Percentiles rank a stretch among this genome's conserved stretches.
Evolutionary conservation across 2,329 filamentous ascomycete genomes (phyloP).

Genomic region (Pseudogymnoascus sp.): DNA sequence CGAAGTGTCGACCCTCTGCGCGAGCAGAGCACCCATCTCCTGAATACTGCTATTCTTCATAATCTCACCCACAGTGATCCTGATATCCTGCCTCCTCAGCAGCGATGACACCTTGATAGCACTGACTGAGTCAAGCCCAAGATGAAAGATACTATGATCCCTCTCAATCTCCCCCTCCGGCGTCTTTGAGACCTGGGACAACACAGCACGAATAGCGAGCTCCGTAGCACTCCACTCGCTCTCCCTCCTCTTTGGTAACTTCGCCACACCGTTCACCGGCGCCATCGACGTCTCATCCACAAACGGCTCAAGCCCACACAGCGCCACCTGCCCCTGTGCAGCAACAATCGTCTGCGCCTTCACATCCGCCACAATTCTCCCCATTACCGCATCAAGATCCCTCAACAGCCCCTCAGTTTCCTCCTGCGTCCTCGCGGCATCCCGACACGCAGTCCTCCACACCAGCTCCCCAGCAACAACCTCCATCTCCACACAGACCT

Average conservation of each 20-base stretch:
- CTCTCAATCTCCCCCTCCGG: conserved; percentile 46
- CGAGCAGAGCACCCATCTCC: not conserved
- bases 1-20: conserved; percentile 39
- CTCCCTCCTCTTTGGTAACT: not conserved
- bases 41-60: conserved; percentile 53
- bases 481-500: conserved; percentile 76
- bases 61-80: conserved; percentile 60
- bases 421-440: conserved; percentile 38
- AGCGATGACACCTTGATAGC: conserved; percentile 71
- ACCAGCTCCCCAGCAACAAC: conserved; percentile 43
- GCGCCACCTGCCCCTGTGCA: conserved; percentile 40
- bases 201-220: conserved; percentile 33
- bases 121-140: conserved; percentile 83
- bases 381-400: conserved; percentile 51
- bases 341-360: conserved; percentile 47
- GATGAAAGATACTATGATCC: conserved; percentile 60
- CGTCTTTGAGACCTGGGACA: conserved; percentile 50
- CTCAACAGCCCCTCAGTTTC: conserved; percentile 45
- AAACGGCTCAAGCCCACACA: conserved; percentile 55
- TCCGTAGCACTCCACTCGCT: conserved; percentile 31
- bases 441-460: conserved; percentile 67
- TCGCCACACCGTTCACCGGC: not conserved
- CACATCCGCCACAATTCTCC: conserved; percentile 42
- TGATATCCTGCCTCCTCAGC: conserved; percentile 52
- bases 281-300: conserved; percentile 8